phyloP scores from a whole-genome alignment of 371 early-diverging fungal genomes.

The Furculomyces boomerangus region DNA sequence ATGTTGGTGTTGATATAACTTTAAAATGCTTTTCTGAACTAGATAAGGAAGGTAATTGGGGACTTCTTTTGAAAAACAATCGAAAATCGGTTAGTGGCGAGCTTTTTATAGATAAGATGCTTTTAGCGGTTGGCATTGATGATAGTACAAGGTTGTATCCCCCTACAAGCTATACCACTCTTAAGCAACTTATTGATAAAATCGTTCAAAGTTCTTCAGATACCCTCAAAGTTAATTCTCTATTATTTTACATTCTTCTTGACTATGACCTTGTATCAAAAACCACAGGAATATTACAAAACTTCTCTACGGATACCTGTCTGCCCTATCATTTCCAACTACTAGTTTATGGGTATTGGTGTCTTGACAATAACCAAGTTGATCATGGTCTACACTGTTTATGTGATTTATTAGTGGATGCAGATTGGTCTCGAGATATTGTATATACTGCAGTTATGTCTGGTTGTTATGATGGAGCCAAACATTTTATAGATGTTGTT shows the following conservation, averaged over 20 bases:
- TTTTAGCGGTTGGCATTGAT: conserved; percentile 2
- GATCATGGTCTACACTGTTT: conserved; percentile 6
- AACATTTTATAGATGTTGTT: conserved; percentile 11
- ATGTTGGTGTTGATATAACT: not conserved
- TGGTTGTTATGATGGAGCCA: conserved; percentile 7
- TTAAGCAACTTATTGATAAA: conserved; percentile 4
- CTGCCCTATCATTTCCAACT: conserved; percentile 20
- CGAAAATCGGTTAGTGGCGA: conserved; percentile 19
- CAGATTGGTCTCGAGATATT: conserved; percentile 22
- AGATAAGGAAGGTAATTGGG: not conserved
- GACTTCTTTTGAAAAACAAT: not conserved
- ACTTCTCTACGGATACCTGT: conserved; percentile 7
- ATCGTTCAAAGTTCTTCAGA: conserved; percentile 14
- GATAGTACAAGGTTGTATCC: conserved; percentile 7
- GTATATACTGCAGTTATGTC: conserved; percentile 9
- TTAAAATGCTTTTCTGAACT: not conserved
- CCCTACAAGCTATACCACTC: conserved; percentile 10
- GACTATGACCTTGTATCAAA: conserved; percentile 7
- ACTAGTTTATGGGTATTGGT: conserved; percentile 22
- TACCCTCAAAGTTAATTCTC: conserved; percentile 14
- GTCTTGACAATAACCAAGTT: conserved; percentile 18
- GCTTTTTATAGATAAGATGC: conserved; percentile 21
- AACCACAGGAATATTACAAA: not conserved
- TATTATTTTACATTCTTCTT: conserved; percentile 16
- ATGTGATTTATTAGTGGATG: conserved; percentile 17